These are phyloP conservation scores for Miscanthus sacchariflorus DNA, from an alignment of 202 grass and related monocot species.

Conservation along the genomic window DNA sequence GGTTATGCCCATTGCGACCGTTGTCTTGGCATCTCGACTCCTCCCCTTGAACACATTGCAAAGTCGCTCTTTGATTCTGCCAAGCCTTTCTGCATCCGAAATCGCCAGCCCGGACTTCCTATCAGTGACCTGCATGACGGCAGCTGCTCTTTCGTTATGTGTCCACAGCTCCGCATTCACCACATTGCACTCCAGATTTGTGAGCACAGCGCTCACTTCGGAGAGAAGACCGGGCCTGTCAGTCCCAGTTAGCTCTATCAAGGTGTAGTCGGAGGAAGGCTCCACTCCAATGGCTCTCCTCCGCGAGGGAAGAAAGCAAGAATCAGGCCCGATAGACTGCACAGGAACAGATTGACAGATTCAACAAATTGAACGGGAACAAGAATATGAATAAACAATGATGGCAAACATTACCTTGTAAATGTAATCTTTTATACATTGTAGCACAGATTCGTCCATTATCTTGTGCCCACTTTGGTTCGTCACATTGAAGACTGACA, in stretches of 20 bases:
- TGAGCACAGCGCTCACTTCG: constrained; percentile 87
- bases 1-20: constrained; percentile 56
- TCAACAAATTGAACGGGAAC: constrained; percentile 34
- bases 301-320: constrained; percentile 58
- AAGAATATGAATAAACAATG: constrained; percentile 7
- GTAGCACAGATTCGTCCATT: constrained; percentile 45
- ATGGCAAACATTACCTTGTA: constrained; percentile 55
- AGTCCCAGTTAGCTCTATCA: constrained; percentile 85
- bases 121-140: constrained; percentile 86
- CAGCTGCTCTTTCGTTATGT: constrained; percentile 80
- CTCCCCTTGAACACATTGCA: constrained; percentile 83
- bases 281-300: constrained; percentile 65
- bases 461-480: constrained; percentile 80
- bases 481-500: constrained; percentile 88
- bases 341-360: constrained; percentile 26
- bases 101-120: constrained; percentile 59
- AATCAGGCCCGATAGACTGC: constrained; percentile 70
- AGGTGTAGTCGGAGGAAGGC: constrained; percentile 69
- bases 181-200: constrained; percentile 80
- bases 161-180: constrained; percentile 92
- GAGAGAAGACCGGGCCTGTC: constrained; percentile 89
- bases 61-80: constrained; percentile 73
- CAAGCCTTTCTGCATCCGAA: constrained; percentile 57
- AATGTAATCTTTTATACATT: constrained; percentile 67
- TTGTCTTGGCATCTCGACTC: constrained; percentile 58